These are phyloP conservation scores for Thelephora ganbajun DNA, from an alignment of 768 basidiomycete genomes.

Conservation along the genomic window DNA sequence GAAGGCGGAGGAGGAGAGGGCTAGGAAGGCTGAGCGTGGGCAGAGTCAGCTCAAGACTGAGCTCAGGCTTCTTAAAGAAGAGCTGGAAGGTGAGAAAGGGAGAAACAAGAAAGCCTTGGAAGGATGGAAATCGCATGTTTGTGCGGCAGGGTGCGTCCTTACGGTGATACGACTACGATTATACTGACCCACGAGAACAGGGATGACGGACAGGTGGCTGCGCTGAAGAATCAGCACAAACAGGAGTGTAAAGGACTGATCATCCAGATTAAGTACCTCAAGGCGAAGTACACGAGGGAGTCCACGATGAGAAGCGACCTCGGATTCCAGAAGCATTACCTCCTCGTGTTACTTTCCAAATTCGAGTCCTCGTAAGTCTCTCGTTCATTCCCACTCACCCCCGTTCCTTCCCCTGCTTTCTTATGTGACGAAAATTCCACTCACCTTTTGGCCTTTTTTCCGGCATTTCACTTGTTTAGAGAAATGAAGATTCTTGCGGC, in stretches of 20 bases:
- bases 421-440: neutral
- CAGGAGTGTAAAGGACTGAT: conserved; percentile 85
- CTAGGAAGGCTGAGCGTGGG: conserved; percentile 35
- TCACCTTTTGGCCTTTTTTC: neutral
- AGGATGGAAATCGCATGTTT: conserved; percentile 40
- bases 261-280: conserved; percentile 82
- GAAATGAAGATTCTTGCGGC: conserved; percentile 62
- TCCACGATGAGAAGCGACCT: conserved; percentile 63
- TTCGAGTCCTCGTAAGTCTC: conserved; percentile 65
- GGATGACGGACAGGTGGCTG: conserved; percentile 37
- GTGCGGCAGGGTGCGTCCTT: conserved; percentile 27
- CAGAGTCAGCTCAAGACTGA: conserved; percentile 58
- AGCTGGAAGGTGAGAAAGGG: conserved; percentile 41
- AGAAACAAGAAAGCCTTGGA: conserved; percentile 33
- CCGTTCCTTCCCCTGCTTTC: no score
- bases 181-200: conserved; percentile 18
- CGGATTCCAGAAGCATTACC: conserved; percentile 78
- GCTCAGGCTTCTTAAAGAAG: conserved; percentile 50
- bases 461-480: conserved; percentile 20
- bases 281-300: conserved; percentile 84
- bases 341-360: conserved; percentile 56
- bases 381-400: no score
- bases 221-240: conserved; percentile 55
- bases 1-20: conserved; percentile 37
- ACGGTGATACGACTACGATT: neutral